phyloP scores from a whole-genome alignment of 31 red algal genomes.

The Porphyra umbilicalis region DNA sequence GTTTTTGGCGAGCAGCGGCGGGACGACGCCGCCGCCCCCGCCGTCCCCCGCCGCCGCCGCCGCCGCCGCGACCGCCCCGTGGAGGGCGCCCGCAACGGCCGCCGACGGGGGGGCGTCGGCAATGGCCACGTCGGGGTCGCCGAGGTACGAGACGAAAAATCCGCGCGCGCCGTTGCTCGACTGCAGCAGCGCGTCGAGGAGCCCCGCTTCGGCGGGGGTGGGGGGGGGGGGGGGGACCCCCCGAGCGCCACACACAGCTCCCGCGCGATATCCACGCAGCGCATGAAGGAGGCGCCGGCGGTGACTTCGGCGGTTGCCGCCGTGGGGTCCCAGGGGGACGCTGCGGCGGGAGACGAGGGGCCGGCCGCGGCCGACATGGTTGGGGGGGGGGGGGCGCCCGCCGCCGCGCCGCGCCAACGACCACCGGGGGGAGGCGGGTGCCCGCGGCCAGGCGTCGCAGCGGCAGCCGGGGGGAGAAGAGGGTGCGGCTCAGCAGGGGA shows the following conservation, averaged over 20 bases:
- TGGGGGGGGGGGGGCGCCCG: neutral
- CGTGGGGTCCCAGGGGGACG: neutral
- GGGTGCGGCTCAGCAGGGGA: neutral
- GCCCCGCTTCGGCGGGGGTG: neutral
- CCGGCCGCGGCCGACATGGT: neutral
- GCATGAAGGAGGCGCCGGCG: neutral
- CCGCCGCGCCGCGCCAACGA: neutral
- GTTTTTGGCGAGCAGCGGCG: slow-evolving; percentile 18
- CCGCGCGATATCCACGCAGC: neutral
- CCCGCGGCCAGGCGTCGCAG: neutral
- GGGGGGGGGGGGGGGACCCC: neutral
- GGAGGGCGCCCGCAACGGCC: neutral
- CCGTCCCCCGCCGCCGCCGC: neutral
- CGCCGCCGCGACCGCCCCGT: neutral
- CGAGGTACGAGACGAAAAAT: slow-evolving; percentile 8
- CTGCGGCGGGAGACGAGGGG: neutral
- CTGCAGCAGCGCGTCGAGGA: neutral
- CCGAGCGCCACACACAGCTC: neutral
- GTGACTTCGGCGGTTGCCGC: neutral
- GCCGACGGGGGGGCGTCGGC: slow-evolving; percentile 16
- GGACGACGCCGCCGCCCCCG: neutral
- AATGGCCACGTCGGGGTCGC: slow-evolving; percentile 1
- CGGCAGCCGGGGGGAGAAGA: neutral
- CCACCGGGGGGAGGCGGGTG: neutral
- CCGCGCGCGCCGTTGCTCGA: slow-evolving; percentile 22